phyloP scores from a whole-genome alignment of 208 protist species.

The Willaertia magna region DNA sequence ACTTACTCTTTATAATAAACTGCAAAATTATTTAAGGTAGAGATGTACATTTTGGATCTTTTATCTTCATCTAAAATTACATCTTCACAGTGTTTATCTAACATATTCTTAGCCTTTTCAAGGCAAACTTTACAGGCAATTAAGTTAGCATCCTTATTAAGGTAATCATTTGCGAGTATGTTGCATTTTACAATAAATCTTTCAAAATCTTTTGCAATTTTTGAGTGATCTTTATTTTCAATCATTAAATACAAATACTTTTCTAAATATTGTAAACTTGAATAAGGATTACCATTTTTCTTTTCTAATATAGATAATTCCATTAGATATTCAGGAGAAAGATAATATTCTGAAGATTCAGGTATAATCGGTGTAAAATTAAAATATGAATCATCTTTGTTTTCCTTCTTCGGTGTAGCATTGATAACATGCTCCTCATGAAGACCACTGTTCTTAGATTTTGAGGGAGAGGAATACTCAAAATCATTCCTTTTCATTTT shows the following conservation, averaged over 20 bases:
- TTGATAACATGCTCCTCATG: too few relatives aligned
- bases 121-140: neutral
- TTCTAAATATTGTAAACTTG: neutral
- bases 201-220: neutral
- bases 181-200: neutral
- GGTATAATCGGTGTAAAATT: too few relatives aligned
- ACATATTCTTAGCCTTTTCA: neutral
- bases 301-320: too few relatives aligned
- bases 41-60: neutral
- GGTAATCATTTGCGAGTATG: neutral
- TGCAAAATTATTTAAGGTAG: neutral
- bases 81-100: neutral
- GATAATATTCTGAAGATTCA: too few relatives aligned
- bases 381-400: too few relatives aligned
- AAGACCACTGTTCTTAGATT: too few relatives aligned
- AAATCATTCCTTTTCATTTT: too few relatives aligned
- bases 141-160: neutral
- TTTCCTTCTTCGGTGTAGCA: too few relatives aligned
- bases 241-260: neutral
- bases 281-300: neutral
- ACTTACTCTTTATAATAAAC: neutral
- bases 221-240: neutral
- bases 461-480: too few relatives aligned
- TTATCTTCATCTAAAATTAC: neutral
- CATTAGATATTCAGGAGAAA: too few relatives aligned